phyloP scores from a whole-genome alignment of 169 alveolate genomes.

The Theileria parva region DNA sequence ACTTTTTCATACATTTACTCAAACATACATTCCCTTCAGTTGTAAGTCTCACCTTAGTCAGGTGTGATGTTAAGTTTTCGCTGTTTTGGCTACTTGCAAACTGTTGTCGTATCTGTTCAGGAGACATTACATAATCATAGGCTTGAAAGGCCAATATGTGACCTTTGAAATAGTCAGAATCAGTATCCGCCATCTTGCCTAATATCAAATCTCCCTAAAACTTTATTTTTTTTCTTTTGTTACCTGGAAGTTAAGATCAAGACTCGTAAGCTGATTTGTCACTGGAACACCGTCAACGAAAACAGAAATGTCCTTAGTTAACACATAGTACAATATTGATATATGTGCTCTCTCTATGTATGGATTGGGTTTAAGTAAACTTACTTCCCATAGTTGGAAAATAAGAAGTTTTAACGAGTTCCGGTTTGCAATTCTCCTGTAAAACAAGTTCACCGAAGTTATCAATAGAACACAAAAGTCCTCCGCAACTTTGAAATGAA shows the following conservation, averaged over 20 bases:
- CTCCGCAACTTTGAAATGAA: slow-evolving; percentile 76
- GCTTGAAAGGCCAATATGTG: slow-evolving; percentile 64
- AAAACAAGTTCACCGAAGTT: slow-evolving; percentile 77
- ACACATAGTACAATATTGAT: slow-evolving; percentile 55
- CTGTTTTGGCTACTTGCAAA: slow-evolving; percentile 20
- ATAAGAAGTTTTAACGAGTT: slow-evolving; percentile 69
- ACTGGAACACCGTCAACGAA: slow-evolving; percentile 70
- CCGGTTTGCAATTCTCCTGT: slow-evolving; percentile 81
- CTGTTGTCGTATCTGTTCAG: slow-evolving; percentile 72
- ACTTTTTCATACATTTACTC: slow-evolving; percentile 56
- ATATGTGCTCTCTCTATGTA: slow-evolving; percentile 48
- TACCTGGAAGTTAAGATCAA: slow-evolving; percentile 70
- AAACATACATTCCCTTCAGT: slow-evolving; percentile 65
- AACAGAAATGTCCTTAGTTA: slow-evolving; percentile 57
- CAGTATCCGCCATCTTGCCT: slow-evolving; percentile 70
- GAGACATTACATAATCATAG: slow-evolving; percentile 73
- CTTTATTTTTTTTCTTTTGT: not conserved
- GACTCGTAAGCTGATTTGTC: slow-evolving; percentile 42
- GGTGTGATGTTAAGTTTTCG: slow-evolving; percentile 38
- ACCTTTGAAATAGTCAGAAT: slow-evolving; percentile 74
- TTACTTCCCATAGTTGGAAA: slow-evolving; percentile 71
- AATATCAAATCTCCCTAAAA: slow-evolving; percentile 58
- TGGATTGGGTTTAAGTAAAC: slow-evolving; percentile 35
- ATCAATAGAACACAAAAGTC: slow-evolving; percentile 74
- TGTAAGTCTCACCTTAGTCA: slow-evolving; percentile 49